phyloP scores from a whole-genome alignment of 768 basidiomycete genomes.

The Xerocomellus dryophilus region DNA sequence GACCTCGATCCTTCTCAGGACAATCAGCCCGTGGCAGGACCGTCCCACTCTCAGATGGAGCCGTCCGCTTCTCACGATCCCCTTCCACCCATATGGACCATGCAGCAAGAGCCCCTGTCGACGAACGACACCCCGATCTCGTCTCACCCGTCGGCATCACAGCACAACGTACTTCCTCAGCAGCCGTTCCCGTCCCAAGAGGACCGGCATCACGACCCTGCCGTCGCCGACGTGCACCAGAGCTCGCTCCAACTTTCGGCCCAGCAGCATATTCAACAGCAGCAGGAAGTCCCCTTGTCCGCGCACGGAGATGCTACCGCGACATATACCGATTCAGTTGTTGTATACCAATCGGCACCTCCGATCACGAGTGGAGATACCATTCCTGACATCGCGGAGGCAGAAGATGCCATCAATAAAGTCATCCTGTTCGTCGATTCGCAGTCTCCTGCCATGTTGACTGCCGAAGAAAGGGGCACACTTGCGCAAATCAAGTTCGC shows the following conservation, averaged over 20 bases:
- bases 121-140: constrained; percentile 30
- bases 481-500: constrained; percentile 50
- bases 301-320: constrained; percentile 22
- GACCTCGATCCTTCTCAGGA: constrained; percentile 28
- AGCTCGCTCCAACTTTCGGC: constrained; percentile 28
- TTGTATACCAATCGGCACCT: constrained; percentile 34
- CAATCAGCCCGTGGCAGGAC: constrained; percentile 25
- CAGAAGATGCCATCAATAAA: constrained; percentile 52
- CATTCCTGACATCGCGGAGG: constrained; percentile 45
- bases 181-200: constrained; percentile 29
- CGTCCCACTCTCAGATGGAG: constrained; percentile 30
- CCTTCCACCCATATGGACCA: constrained; percentile 34
- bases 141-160: constrained; percentile 27
- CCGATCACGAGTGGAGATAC: constrained; percentile 32
- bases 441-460: constrained; percentile 31
- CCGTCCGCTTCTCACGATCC: constrained; percentile 27
- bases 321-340: constrained; percentile 28
- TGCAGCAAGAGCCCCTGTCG: constrained; percentile 31
- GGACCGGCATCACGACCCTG: constrained; percentile 27
- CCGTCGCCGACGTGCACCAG: constrained; percentile 27
- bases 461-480: constrained; percentile 35
- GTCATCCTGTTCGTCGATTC: constrained; percentile 53
- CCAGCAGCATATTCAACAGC: constrained; percentile 30
- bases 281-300: constrained; percentile 30
- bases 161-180: constrained; percentile 30